Evolutionary conservation across 352 stramenopile species (phyloP), one percentile per base, ranked within the genome.

Genomic region (Phytophthora boehmeriae): DNA sequence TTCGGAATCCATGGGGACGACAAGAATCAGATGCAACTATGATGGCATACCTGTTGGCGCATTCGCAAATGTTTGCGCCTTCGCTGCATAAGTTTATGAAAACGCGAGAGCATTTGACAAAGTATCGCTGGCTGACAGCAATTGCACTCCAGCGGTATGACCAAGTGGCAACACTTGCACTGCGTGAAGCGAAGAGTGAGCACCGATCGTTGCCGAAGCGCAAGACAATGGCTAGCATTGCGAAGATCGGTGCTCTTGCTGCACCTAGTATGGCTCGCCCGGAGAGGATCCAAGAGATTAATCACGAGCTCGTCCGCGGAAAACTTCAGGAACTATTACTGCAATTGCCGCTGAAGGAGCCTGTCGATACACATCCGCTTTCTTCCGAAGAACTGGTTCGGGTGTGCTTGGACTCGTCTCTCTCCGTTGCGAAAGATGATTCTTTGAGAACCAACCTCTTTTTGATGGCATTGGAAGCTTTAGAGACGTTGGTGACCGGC

Each of bases 181-280:
- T 94, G 0, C 68, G 65, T 27, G 78, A 95, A 57, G 79, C 81
- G 0, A 64, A 74, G 23, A 41, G 47, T 2, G 85, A 94, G 47
- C 60, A 73, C n/a, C 36, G 46, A 9, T 92, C 73, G 16, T 71
- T 94, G 5, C 27, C 73, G 8, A 80, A 78, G 54, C 78, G 86
- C 28, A 93, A 94, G 53, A 95, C 82, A 4, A 79, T 95, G 64
- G 65, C 74, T 11, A 94, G 87, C 34, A 85, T 94, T 54, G 80
- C 83, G 0, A 92, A 94, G 44, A 85, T 95, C n/a, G 85, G 85
- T 34, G 75, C 82, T 2, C 67, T 90, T 20, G 87, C 83, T n/a
- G 70, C 63, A 2, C 72, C 80, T 2, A 71, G 59, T 34, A 71
- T 74, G 5, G 70, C 74, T 35, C 52, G 63, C 20, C 50, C 73